A percentile compares a stretch with the other conserved stretches of the same genome.
These are phyloP conservation scores for Pestalotiopsis sp. DNA, from an alignment of 2,329 filamentous ascomycete genomes.

Conservation along the genomic window DNA sequence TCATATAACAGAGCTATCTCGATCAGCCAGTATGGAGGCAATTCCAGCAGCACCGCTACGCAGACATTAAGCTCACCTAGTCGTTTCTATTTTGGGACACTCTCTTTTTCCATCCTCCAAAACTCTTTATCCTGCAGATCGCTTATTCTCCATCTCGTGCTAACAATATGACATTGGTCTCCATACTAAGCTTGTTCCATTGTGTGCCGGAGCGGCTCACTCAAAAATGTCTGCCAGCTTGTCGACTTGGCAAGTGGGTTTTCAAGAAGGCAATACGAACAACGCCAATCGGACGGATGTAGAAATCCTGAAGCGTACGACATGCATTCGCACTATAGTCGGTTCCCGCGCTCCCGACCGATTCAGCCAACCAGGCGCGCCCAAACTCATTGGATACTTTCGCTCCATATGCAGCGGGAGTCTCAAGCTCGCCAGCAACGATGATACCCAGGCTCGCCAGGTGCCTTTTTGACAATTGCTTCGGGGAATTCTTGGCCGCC, in stretches of 20 bases:
- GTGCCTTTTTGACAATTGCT: neutral
- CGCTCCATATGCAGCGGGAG: neutral
- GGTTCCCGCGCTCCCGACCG: neutral
- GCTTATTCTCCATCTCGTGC: neutral
- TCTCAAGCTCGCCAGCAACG: neutral
- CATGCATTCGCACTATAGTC: neutral
- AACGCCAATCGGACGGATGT: neutral
- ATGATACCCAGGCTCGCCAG: neutral
- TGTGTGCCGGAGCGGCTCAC: neutral
- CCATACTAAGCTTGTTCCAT: neutral
- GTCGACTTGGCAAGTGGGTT: neutral
- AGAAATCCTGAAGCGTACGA: neutral
- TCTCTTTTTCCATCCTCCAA: neutral
- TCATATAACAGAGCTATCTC: neutral
- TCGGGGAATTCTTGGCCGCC: neutral
- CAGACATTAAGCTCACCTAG: neutral
- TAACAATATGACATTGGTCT: neutral
- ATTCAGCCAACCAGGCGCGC: neutral
- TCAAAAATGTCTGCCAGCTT: neutral
- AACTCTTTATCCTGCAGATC: neutral
- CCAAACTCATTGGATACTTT: neutral
- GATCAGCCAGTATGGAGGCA: neutral
- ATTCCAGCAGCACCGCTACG: too few species aligned
- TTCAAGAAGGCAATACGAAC: neutral
- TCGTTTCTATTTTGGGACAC: neutral